phyloP scores from a whole-genome alignment of 768 basidiomycete species.

The Mycena rosella region DNA sequence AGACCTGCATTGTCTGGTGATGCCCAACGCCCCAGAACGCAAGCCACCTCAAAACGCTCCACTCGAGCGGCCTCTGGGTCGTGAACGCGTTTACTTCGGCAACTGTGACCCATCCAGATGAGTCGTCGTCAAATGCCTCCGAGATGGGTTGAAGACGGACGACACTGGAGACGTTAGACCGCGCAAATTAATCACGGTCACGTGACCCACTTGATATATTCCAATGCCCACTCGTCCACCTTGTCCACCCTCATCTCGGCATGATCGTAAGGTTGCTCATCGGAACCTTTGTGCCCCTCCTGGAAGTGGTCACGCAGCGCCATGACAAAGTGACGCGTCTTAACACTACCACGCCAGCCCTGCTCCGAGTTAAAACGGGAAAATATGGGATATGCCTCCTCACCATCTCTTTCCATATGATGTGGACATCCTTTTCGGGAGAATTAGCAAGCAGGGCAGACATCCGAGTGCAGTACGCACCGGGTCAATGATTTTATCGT shows the following conservation, averaged over 20 bases:
- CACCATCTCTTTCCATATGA: conserved; percentile 3
- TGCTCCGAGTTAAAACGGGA: conserved; percentile 24
- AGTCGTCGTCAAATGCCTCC: conserved; percentile 58
- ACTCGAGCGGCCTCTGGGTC: conserved; percentile 19
- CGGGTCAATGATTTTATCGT: conserved; percentile 29
- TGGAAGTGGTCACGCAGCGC: conserved; percentile 53
- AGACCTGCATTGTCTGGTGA: conserved; percentile 15
- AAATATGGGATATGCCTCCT: neutral
- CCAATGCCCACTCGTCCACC: conserved; percentile 47
- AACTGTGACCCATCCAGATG: conserved; percentile 37
- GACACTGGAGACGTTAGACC: conserved; percentile 21
- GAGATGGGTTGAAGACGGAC: conserved; percentile 47
- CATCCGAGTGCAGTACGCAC: neutral
- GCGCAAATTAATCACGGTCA: neutral
- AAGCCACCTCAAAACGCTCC: conserved; percentile 32
- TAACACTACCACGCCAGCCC: conserved; percentile 55
- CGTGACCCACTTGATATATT: conserved; percentile 46
- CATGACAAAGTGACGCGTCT: conserved; percentile 53
- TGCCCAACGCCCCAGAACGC: conserved; percentile 29
- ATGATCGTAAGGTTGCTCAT: conserved; percentile 11
- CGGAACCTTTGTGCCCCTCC: conserved; percentile 20
- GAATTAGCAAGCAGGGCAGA: neutral
- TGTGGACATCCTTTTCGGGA: neutral
- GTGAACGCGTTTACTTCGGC: conserved; percentile 34
- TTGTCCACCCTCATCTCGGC: neutral